phyloP scores from a whole-genome alignment of 768 basidiomycete species.

The Pisolithus sp. region DNA sequence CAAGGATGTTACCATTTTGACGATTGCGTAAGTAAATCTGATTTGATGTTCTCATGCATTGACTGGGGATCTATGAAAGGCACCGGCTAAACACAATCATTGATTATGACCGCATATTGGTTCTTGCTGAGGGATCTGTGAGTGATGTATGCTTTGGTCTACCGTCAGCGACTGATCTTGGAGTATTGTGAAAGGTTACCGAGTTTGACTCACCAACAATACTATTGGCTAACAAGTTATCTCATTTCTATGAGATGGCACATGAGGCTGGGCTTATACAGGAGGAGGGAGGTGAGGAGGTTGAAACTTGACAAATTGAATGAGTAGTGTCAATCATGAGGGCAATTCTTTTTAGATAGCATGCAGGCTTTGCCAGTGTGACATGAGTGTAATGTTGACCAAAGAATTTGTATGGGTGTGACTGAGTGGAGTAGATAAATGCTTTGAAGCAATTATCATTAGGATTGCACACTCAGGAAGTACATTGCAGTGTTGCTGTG shows the following conservation, averaged over 20 bases:
- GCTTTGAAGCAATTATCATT: too few species aligned
- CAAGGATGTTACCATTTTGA: slow-evolving; percentile 72
- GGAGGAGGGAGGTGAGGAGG: background rate
- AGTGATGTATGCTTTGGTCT: slow-evolving; percentile 7
- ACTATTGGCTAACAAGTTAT: slow-evolving; percentile 52
- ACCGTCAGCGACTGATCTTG: background rate
- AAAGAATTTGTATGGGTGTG: too few species aligned
- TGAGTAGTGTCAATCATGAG: too few species aligned
- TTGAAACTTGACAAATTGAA: too few species aligned
- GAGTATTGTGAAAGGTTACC: slow-evolving; percentile 39
- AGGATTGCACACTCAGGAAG: too few species aligned
- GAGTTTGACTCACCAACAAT: slow-evolving; percentile 71
- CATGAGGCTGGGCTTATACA: slow-evolving; percentile 52
- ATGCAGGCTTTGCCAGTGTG: too few species aligned
- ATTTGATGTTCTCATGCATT: background rate
- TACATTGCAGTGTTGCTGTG: too few species aligned
- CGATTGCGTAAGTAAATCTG: slow-evolving; percentile 61
- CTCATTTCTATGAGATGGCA: slow-evolving; percentile 58
- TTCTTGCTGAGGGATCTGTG: slow-evolving; percentile 74
- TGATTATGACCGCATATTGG: slow-evolving; percentile 74
- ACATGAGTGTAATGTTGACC: too few species aligned
- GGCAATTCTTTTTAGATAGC: too few species aligned
- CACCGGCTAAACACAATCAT: slow-evolving; percentile 82
- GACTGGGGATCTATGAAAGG: slow-evolving; percentile 26
- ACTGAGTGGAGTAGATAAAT: too few species aligned